Evolutionary conservation across 192 early-diverging fungal species (phyloP), one percentile per base, ranked within the genome.

Genomic region (Spizellomyces sp.): DNA sequence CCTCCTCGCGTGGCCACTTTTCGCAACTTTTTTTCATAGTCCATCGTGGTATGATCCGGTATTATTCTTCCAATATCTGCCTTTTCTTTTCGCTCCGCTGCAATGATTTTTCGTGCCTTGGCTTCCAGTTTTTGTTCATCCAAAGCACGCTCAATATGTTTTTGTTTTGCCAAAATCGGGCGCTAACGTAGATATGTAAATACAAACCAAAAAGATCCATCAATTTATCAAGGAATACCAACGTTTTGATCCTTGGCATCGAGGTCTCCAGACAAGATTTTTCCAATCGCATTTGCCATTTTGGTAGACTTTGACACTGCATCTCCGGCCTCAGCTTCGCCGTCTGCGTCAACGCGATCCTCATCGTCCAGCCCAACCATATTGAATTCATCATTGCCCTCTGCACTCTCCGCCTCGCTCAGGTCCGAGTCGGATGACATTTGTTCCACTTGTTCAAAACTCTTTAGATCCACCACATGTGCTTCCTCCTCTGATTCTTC

Each of bases 1-100:
- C 91, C 95, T 75, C 96, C 96, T 63, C 86, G 81, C 8, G 96
- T 98, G 5, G 95, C 93, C 6, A 94, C 87, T 84, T 96, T 96
- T 64, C 92, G 79, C 72, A 98, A 75, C 78, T 84, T 88, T 76
- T 94, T 93, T 76, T 98, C 96, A 68, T 94, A 90, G 54, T 95
- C 94, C 76, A 90, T 86, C 46, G 86, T 88, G 42, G 89, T 83
- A 66, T 87, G 83, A n/a, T 90, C 87, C 1, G 89, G 92, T 52
- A 90, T 83, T 8, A 95, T 82, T 46, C 90, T 81, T 64, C 92
- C 93, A 71, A 88, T 84, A 62, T 85, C 83, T 9, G 79, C 77
- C 57, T 89, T 66, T 60, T 78, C 60, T 61, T 89, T 91, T 75
- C 88, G 91, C 61, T 98, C 94, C 22, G 82, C 85, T 15, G 86